Conservation (phyloP, 75 land plant species). For the Pinus albicaulis region DNA sequence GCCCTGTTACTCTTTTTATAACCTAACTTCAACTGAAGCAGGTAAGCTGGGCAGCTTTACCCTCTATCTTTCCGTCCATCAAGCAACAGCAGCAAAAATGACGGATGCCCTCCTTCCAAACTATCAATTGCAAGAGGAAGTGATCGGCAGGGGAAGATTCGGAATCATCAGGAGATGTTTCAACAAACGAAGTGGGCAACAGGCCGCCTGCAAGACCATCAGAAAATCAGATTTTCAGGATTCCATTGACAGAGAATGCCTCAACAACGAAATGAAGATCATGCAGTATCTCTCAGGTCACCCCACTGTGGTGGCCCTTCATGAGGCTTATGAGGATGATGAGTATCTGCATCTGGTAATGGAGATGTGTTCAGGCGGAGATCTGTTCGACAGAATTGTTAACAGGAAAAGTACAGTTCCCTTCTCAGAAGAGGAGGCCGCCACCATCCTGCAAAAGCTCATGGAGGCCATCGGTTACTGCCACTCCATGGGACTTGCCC, state of each 20-base stretch:
- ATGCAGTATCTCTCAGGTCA: conserved; percentile 23
- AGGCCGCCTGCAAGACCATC: conserved; percentile 50
- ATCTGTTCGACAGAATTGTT: conserved; percentile 35
- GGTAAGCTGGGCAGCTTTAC: too few relatives aligned
- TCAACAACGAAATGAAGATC: conserved; percentile 39
- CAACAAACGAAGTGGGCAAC: conserved; percentile 12
- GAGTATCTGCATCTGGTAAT: not conserved
- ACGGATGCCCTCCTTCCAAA: too few relatives aligned
- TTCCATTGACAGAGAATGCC: conserved; percentile 31
- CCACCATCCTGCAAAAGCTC: conserved; percentile 23
- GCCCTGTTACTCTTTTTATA: too few relatives aligned
- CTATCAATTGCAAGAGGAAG: conserved; percentile 16
- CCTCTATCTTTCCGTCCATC: too few relatives aligned
- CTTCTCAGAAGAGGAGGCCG: conserved; percentile 34
- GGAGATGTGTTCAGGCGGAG: conserved; percentile 27
- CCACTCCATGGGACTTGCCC: conserved; percentile 51
- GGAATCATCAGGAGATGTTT: conserved; percentile 35
- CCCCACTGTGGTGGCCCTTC: conserved; percentile 33
- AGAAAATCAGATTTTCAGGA: conserved; percentile 13
- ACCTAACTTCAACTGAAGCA: too few relatives aligned
- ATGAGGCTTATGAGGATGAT: conserved; percentile 36
- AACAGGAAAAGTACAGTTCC: not conserved
- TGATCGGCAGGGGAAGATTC: conserved; percentile 49
- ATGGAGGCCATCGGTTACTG: conserved; percentile 38
- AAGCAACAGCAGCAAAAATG: too few relatives aligned